Conservation (phyloP, 2,329 filamentous ascomycete species). For the Neofusicoccum umdonicola region DNA sequence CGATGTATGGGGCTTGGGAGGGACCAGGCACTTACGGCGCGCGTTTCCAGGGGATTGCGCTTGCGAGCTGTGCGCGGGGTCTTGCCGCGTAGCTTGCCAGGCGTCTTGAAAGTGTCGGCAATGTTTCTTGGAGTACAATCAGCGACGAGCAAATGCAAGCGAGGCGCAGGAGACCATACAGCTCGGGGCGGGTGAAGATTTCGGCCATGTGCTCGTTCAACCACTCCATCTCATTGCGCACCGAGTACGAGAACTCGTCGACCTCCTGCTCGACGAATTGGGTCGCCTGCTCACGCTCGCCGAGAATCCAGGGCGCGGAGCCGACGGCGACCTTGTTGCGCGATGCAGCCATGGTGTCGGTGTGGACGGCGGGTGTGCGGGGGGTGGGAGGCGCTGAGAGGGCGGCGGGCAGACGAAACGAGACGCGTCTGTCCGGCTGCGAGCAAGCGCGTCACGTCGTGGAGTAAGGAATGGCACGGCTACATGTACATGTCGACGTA, state of each 20-base stretch:
- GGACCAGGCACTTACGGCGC: conserved; percentile 63
- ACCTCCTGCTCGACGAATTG: conserved; percentile 77
- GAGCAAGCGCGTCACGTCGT: background rate
- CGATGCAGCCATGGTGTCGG: conserved; percentile 21
- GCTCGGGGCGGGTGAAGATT: conserved; percentile 81
- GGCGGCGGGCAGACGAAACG: background rate
- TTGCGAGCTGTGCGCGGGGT: conserved; percentile 72
- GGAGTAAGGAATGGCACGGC: background rate
- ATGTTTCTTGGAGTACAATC: conserved; percentile 65
- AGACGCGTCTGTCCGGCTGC: background rate
- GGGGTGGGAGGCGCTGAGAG: conserved; percentile 2
- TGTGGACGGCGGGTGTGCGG: background rate
- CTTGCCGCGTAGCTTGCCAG: conserved; percentile 77
- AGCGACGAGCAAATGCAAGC: conserved; percentile 12
- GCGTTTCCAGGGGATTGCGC: conserved; percentile 54
- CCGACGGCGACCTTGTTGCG: conserved; percentile 59
- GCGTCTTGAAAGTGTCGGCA: conserved; percentile 93
- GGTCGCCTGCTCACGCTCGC: conserved; percentile 76
- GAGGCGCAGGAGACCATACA: conserved; percentile 60
- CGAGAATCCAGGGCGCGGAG: conserved; percentile 78
- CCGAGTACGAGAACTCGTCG: conserved; percentile 90
- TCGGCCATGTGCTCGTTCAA: conserved; percentile 97
- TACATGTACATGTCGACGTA: conserved; percentile 1
- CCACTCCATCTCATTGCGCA: conserved; percentile 94
- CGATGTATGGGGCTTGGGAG: conserved; percentile 46